Conservation (phyloP, 2,329 filamentous ascomycete genomes). For the Colletotrichum liaoningense region DNA sequence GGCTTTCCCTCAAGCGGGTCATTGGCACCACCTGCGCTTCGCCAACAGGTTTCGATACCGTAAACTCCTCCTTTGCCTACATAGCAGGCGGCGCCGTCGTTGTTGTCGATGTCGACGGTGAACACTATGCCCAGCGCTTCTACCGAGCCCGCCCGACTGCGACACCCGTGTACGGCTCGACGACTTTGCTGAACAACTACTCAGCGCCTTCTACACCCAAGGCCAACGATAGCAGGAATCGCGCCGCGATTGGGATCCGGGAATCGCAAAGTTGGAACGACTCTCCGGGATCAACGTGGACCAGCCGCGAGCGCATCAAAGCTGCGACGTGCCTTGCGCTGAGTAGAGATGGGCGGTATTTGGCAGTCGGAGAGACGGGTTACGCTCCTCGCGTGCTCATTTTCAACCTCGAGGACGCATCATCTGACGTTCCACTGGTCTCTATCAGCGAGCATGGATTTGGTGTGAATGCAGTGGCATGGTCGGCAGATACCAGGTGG, state of each 20-base stretch:
- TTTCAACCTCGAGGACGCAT: conserved; percentile 84
- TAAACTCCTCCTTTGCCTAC: conserved; percentile 85
- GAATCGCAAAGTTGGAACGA: conserved; percentile 71
- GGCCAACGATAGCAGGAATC: conserved; percentile 72
- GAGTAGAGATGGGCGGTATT: conserved; percentile 85
- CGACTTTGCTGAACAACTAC: conserved; percentile 58
- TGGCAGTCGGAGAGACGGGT: conserved; percentile 95
- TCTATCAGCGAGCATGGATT: conserved; percentile 91
- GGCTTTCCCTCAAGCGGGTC: conserved; percentile 82
- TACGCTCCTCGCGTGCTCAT: conserved; percentile 93
- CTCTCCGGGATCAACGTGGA: conserved; percentile 76
- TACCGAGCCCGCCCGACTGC: conserved; percentile 87
- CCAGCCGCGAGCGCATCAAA: conserved; percentile 92
- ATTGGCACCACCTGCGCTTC: conserved; percentile 91
- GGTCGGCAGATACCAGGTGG: conserved; percentile 87
- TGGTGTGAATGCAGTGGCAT: conserved; percentile 88
- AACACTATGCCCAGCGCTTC: conserved; percentile 82
- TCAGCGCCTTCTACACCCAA: conserved; percentile 68
- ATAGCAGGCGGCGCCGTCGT: conserved; percentile 95
- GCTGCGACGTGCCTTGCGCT: conserved; percentile 91
- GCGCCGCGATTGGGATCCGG: conserved; percentile 59
- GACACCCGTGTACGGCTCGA: conserved; percentile 70
- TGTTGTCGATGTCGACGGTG: conserved; percentile 80
- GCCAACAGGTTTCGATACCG: conserved; percentile 86
- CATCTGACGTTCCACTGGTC: conserved; percentile 84